A percentile compares a stretch with the other conserved stretches of the same genome.
phyloP scores from a whole-genome alignment of 257 asterid species.

The Capsicum chinense region DNA sequence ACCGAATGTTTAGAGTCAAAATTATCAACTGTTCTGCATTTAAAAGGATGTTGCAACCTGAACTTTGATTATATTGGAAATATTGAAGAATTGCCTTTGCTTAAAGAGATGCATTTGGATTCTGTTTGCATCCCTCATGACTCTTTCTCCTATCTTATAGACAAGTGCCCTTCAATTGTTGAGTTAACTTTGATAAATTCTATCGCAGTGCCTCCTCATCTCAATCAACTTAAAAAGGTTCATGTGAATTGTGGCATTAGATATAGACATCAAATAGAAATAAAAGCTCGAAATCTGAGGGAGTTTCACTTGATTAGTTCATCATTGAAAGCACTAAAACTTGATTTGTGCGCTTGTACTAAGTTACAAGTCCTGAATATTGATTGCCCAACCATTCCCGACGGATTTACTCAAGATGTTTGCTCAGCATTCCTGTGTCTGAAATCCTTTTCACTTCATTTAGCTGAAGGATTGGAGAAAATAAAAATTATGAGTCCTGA shows the following conservation, averaged over 20 bases:
- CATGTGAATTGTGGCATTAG: background rate
- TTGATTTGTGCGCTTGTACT: background rate
- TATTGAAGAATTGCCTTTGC: too few relatives aligned
- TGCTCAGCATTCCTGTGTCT: background rate
- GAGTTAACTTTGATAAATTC: too few relatives aligned
- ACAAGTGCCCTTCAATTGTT: too few relatives aligned
- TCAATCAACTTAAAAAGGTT: background rate
- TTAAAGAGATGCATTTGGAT: too few relatives aligned
- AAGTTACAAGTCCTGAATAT: background rate
- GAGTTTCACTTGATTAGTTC: background rate
- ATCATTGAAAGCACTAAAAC: background rate
- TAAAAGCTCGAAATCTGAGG: background rate
- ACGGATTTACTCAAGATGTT: background rate
- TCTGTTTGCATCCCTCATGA: too few relatives aligned
- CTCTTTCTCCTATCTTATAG: too few relatives aligned
- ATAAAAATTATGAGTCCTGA: background rate
- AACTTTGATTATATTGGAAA: too few relatives aligned
- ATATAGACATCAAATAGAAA: background rate
- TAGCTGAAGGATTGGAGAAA: background rate
- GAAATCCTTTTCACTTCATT: background rate
- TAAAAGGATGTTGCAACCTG: too few relatives aligned
- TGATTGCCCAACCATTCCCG: background rate
- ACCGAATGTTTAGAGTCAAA: too few relatives aligned
- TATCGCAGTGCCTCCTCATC: background rate
- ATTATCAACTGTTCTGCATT: too few relatives aligned